phyloP scores from a whole-genome alignment of 192 early-diverging fungal species.

The Coemansia sp. region DNA sequence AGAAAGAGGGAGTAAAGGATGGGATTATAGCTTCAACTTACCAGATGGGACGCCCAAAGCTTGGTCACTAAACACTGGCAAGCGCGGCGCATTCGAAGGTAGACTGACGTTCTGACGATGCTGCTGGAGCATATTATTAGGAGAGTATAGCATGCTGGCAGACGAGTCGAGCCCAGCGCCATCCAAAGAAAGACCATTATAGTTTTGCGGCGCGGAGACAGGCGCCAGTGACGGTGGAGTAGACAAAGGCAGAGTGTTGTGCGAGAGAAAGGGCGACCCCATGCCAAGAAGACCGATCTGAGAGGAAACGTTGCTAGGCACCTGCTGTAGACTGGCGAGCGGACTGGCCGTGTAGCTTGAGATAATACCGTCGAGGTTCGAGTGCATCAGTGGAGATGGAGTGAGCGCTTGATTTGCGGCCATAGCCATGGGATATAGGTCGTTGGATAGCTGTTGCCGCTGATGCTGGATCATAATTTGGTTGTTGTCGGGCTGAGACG shows the following conservation, averaged over 20 bases:
- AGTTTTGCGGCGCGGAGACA: too few relatives aligned
- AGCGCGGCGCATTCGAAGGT: conserved; percentile 9
- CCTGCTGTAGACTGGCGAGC: not conserved
- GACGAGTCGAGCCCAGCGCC: not conserved
- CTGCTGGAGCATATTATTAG: not conserved
- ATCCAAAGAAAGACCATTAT: too few relatives aligned
- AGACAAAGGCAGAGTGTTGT: not conserved
- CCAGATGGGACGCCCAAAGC: conserved; percentile 11
- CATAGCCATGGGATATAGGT: conserved; percentile 4
- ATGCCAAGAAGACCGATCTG: not conserved
- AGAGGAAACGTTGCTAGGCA: not conserved
- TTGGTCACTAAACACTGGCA: conserved; percentile 24
- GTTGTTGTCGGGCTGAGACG: not conserved
- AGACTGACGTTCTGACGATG: conserved; percentile 16
- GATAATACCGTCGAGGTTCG: not conserved
- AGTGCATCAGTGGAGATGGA: not conserved
- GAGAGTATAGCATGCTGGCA: not conserved
- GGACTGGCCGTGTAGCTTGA: conserved; percentile 6
- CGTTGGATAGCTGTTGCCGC: not conserved
- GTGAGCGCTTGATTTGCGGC: not conserved
- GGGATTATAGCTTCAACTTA: conserved; percentile 27
- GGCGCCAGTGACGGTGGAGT: not conserved
- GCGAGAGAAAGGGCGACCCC: not conserved
- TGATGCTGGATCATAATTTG: not conserved
- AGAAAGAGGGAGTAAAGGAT: not conserved